These are phyloP conservation scores for Cyberlindnera nakhonratchasimensis DNA, from an alignment of 805 yeast species.

Conservation along the genomic window DNA sequence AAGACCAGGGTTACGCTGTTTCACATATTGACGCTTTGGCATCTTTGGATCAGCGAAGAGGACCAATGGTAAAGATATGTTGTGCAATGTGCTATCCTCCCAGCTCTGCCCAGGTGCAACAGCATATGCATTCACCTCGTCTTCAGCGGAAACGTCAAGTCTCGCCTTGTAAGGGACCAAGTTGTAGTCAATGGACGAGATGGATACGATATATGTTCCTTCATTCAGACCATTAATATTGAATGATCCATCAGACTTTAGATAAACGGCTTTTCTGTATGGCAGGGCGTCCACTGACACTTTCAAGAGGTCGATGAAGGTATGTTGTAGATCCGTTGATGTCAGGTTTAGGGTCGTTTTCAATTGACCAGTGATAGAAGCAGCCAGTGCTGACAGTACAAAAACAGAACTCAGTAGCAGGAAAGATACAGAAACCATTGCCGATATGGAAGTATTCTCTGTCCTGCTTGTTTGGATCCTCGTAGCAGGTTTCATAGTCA, in stretches of 20 bases:
- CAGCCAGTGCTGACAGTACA: neutral
- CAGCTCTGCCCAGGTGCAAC: conserved; percentile 15
- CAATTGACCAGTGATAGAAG: conserved; percentile 16
- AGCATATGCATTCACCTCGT: conserved; percentile 15
- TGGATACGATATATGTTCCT: conserved; percentile 22
- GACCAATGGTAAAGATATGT: conserved; percentile 22
- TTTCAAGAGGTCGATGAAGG: conserved; percentile 16
- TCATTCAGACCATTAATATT: conserved; percentile 12
- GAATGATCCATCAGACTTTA: conserved; percentile 18
- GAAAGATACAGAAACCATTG: neutral
- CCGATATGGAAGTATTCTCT: neutral
- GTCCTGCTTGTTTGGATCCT: neutral
- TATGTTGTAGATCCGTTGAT: conserved; percentile 12
- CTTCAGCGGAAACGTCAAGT: conserved; percentile 15
- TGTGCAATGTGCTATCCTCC: conserved; percentile 1
- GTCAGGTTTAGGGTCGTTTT: conserved; percentile 15
- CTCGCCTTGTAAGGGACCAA: conserved; percentile 23
- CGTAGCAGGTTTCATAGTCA: too few relatives aligned
- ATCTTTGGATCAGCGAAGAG: conserved; percentile 26
- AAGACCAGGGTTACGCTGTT: conserved; percentile 32
- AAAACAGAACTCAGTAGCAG: neutral
- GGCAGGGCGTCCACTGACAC: conserved; percentile 1
- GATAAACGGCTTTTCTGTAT: conserved; percentile 6
- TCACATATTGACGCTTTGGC: conserved; percentile 34
- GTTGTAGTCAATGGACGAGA: conserved; percentile 22